phyloP scores from a whole-genome alignment of 192 early-diverging fungal species.

The Dispira simplex region DNA sequence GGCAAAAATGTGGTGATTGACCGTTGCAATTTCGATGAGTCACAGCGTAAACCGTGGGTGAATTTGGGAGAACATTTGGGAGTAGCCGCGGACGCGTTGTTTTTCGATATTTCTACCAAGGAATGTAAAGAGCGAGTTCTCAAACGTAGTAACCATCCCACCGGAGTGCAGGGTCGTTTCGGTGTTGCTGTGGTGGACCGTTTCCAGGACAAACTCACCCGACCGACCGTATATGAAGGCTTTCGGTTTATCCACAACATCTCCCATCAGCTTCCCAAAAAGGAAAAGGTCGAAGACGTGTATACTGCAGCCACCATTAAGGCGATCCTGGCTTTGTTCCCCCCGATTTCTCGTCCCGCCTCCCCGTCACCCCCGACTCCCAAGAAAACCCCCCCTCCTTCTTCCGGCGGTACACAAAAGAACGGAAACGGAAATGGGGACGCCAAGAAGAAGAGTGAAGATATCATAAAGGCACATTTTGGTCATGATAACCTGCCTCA shows the following conservation, averaged over 20 bases:
- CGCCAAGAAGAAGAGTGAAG: conserved; percentile 14
- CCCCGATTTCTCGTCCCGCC: conserved; percentile 23
- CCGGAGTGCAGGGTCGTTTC: conserved; percentile 45
- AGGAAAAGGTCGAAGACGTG: conserved; percentile 29
- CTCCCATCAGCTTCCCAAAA: conserved; percentile 23
- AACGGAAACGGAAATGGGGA: conserved; percentile 15
- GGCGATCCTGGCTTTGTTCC: conserved; percentile 29
- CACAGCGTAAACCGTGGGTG: conserved; percentile 57
- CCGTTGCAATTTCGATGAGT: conserved; percentile 62
- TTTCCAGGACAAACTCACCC: conserved; percentile 31
- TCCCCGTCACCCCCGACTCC: conserved; percentile 11
- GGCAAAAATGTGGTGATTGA: conserved; percentile 57
- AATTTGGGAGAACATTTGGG: conserved; percentile 38
- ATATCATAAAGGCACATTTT: conserved; percentile 14
- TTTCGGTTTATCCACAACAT: conserved; percentile 34
- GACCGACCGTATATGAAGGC: conserved; percentile 30
- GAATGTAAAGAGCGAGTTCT: conserved; percentile 49
- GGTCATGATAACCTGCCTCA: neutral
- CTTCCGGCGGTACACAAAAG: conserved; percentile 11
- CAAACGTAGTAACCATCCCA: conserved; percentile 45
- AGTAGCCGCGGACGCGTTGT: conserved; percentile 43
- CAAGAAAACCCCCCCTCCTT: neutral
- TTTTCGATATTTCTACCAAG: conserved; percentile 43
- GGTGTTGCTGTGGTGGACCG: conserved; percentile 45
- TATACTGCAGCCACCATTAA: conserved; percentile 23